Conservation (phyloP, 192 early-diverging fungal genomes). For the Coemansia sp. region DNA sequence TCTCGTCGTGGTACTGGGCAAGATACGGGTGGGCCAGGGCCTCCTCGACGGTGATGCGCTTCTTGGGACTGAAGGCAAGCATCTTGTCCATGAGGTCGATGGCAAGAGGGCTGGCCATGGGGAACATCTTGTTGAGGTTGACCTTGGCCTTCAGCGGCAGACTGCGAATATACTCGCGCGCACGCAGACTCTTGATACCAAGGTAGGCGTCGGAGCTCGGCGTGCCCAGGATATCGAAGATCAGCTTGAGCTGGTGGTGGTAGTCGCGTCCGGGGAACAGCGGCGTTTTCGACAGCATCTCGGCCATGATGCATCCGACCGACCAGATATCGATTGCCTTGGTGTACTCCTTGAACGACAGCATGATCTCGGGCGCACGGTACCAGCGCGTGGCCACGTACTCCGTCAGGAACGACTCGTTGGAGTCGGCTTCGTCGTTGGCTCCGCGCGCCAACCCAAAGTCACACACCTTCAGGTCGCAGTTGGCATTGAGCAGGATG, state of each 20-base stretch:
- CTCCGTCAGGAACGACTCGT: constrained; percentile 91
- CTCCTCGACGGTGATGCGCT: constrained; percentile 88
- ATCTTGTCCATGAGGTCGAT: constrained; percentile 87
- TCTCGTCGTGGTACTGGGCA: constrained; percentile 67
- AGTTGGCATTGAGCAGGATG: constrained; percentile 96
- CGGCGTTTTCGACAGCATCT: constrained; percentile 78
- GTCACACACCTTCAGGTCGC: constrained; percentile 99
- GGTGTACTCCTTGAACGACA: constrained; percentile 97
- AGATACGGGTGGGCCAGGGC: constrained; percentile 92
- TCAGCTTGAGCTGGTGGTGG: constrained; percentile 94
- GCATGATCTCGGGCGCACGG: constrained; percentile 93
- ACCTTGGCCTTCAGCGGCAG: constrained; percentile 86
- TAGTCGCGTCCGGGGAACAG: constrained; percentile 86
- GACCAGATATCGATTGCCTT: constrained; percentile 97
- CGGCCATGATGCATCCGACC: constrained; percentile 85
- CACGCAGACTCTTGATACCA: constrained; percentile 76
- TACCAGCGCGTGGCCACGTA: constrained; percentile 96
- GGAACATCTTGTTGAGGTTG: constrained; percentile 80
- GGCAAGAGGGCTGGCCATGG: constrained; percentile 81
- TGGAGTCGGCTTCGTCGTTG: constrained; percentile 76
- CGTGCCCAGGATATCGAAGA: constrained; percentile 94
- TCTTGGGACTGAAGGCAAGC: constrained; percentile 81
- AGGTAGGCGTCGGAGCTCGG: constrained; percentile 88
- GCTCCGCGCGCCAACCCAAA: constrained; percentile 95
- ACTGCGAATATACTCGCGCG: constrained; percentile 87